These are phyloP conservation scores for Macadamia integrifolia DNA, from an alignment of 164 flowering plant species.

Conservation along the genomic window DNA sequence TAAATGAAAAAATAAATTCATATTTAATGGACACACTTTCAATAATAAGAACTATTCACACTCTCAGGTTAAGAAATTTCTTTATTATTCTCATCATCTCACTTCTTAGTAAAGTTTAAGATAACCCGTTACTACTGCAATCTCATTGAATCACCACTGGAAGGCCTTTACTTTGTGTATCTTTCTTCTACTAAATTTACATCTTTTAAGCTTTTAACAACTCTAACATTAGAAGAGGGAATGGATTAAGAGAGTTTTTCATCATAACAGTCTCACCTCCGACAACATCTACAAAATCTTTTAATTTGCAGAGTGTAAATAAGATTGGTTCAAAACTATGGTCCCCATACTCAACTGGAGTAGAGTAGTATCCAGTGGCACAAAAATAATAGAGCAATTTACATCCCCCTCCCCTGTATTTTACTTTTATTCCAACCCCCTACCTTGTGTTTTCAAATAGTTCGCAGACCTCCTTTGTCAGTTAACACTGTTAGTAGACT, in stretches of 20 bases:
- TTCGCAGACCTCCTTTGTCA: too few relatives aligned
- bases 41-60: not conserved
- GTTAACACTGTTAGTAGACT: too few relatives aligned
- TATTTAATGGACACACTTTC: too few relatives aligned
- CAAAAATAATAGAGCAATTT: conserved; percentile 80
- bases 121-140: conserved; percentile 84
- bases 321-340: conserved; percentile 98
- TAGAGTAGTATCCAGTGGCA: conserved; percentile 93
- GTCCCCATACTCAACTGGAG: conserved; percentile 97
- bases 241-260: conserved; percentile 61
- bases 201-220: conserved; percentile 40
- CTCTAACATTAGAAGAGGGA: conserved; percentile 65
- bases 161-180: conserved; percentile 22
- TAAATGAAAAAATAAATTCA: too few relatives aligned
- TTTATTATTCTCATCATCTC: conserved; percentile 95
- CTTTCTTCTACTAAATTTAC: conserved; percentile 9
- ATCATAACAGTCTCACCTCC: conserved; percentile 55
- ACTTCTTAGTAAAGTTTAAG: conserved; percentile 84
- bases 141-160: conserved; percentile 70
- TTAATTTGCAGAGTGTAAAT: conserved; percentile 62
- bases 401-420: too few relatives aligned
- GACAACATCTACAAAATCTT: conserved; percentile 66
- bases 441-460: too few relatives aligned
- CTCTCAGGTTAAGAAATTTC: conserved; percentile 35
- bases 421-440: too few relatives aligned